These are phyloP conservation scores for Termitomyces sp. DNA, from an alignment of 768 basidiomycete species.

Conservation along the genomic window DNA sequence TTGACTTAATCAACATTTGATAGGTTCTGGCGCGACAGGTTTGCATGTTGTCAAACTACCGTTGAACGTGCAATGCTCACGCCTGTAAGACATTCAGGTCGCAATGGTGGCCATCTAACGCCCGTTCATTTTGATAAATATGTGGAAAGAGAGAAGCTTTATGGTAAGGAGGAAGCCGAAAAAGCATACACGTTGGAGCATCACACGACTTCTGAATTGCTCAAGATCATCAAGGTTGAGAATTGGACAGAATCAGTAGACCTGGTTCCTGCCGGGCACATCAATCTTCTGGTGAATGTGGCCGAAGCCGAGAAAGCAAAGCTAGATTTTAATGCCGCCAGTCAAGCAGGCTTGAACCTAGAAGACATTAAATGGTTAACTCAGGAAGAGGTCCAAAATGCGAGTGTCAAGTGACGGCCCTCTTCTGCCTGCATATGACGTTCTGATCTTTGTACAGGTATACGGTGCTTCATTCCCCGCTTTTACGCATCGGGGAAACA, in stretches of 20 bases:
- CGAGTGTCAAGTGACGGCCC: constrained; percentile 35
- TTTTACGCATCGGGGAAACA: constrained; percentile 50
- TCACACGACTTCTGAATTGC: constrained; percentile 46
- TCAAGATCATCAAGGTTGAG: constrained; percentile 43
- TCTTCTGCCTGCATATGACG: neutral
- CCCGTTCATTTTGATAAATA: constrained; percentile 48
- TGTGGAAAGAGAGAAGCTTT: constrained; percentile 25
- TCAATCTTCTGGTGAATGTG: constrained; percentile 44
- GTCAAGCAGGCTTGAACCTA: constrained; percentile 46
- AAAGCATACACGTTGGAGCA: constrained; percentile 54
- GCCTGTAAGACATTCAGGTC: constrained; percentile 40
- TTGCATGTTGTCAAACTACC: neutral
- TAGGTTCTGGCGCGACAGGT: constrained; percentile 81
- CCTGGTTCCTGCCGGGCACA: constrained; percentile 55
- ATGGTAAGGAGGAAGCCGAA: constrained; percentile 53
- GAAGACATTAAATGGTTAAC: constrained; percentile 41
- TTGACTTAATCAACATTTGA: neutral
- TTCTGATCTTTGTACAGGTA: constrained; percentile 18
- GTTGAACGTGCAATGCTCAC: neutral
- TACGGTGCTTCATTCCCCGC: constrained; percentile 52
- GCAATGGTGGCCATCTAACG: constrained; percentile 81
- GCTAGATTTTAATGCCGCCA: constrained; percentile 52
- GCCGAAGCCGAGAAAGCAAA: constrained; percentile 35
- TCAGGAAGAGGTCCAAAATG: constrained; percentile 41
- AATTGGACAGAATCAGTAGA: constrained; percentile 51